Evolutionary conservation across 2,329 filamentous ascomycete genomes (phyloP).

Genomic region (Orbilia quercus): DNA sequence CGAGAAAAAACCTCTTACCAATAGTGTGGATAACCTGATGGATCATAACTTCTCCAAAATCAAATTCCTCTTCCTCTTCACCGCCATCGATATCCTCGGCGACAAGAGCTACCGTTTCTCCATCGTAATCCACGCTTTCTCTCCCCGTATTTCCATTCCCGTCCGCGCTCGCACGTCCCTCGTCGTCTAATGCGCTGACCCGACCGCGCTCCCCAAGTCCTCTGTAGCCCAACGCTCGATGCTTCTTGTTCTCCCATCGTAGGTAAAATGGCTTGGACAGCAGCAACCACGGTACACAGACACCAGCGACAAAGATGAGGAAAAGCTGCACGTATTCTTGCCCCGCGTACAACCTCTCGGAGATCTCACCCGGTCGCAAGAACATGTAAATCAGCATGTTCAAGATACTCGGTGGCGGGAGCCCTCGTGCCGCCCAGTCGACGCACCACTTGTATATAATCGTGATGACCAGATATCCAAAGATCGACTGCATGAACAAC

Average conservation of each 20-base stretch:
- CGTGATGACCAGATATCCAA: constrained; percentile 91
- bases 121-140: constrained; percentile 78
- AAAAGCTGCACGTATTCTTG: constrained; percentile 81
- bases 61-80: constrained; percentile 95
- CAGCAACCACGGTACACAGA: constrained; percentile 88
- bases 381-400: constrained; percentile 99
- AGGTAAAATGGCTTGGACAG: constrained; percentile 97
- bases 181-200: constrained; percentile 89
- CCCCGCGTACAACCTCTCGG: constrained; percentile 77
- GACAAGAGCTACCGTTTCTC: constrained; percentile 87
- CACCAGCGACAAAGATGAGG: constrained; percentile 81
- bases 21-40: constrained; percentile 99
- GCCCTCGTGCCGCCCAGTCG: constrained; percentile 78
- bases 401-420: constrained; percentile 83
- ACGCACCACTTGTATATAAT: constrained; percentile 98
- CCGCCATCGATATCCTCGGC: constrained; percentile 78
- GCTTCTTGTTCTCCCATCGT: constrained; percentile 89
- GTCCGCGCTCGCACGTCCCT: constrained; percentile 71
- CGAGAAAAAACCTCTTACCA: constrained; percentile 69
- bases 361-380: constrained; percentile 79
- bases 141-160: constrained; percentile 67
- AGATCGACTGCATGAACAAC: constrained; percentile 99
- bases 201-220: constrained; percentile 78
- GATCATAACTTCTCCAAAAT: constrained; percentile 97
- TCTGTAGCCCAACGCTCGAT: constrained; percentile 87